Evolutionary conservation across 495 filamentous ascomycete genomes (phyloP), one percentile per base, ranked within the genome.

Genomic region (Xylaria acuta): DNA sequence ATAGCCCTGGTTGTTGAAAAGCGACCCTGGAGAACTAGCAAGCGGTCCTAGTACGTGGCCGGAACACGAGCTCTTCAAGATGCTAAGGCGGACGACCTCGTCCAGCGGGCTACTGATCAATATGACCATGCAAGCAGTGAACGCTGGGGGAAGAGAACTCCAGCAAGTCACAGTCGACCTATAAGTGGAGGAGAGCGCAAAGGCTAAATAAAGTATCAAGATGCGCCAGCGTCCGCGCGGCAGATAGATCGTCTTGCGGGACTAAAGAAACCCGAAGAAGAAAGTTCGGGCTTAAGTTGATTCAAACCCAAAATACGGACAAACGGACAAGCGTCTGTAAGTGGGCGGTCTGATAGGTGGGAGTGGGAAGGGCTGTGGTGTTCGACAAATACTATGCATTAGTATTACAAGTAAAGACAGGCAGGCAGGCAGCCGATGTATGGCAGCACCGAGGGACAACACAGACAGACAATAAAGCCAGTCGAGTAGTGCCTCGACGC

Each of bases 391-490:
- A 43, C 32, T 40, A 64, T 41, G 34, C 32, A 64, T 71, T 56
- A 71, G 59, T 64, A 64, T 71, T 71, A 64, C 9, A 54, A 64
- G 38, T 53, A 38, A 32, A 40, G n/a, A 25, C 38, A 56, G 51
- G n/a, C n/a, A n/a, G n/a, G 18, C 3, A 38, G 60, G 12, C 14
- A 34, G 56, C 20, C 1, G 47, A 36, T 64, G 18, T 34, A 60
- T 36, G 58, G 45, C 18, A 20, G 11, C 41, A 59, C 30, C n/a
- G 49, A 41, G 60, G 49, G 16, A 47, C 53, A 38, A 64, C 1
- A 40, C 59, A 47, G 54, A 49, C 20, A 51, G 36, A 47, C 38
- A 9, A 34, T n/a, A 22, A 36, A 45, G 45, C 59, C 45, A 16
- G 32, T 8, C 40, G 69, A 49, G 47, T 71, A 45, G 9, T 32